Conservation (phyloP, 805 yeast species). For the Candida orba region DNA sequence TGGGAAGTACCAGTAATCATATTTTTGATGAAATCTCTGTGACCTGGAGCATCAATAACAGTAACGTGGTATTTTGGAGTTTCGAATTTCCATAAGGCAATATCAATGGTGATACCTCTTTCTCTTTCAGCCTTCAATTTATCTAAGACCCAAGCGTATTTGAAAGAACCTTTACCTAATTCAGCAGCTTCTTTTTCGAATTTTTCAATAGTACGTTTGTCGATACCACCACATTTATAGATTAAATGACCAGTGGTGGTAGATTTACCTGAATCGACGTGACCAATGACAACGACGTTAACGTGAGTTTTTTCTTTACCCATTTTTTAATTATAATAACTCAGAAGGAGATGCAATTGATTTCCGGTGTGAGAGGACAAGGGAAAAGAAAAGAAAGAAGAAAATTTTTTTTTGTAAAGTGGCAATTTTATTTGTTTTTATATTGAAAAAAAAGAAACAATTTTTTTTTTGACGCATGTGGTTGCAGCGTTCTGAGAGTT, state of each 20-base stretch:
- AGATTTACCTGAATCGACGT: slow-evolving; percentile 99
- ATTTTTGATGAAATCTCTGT: slow-evolving; percentile 94
- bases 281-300: slow-evolving; percentile 99
- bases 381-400: slow-evolving; percentile 12
- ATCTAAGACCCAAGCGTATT: slow-evolving; percentile 97
- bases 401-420: slow-evolving; percentile 2
- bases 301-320: slow-evolving; percentile 52
- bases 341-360: slow-evolving; percentile 30
- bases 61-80: slow-evolving; percentile 91
- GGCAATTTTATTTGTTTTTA: slow-evolving; percentile 4
- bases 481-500: background rate
- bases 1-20: slow-evolving; percentile 95
- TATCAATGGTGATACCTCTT: slow-evolving; percentile 93
- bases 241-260: slow-evolving; percentile 99
- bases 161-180: slow-evolving; percentile 94
- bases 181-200: slow-evolving; percentile 98
- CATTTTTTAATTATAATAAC: slow-evolving; percentile 16
- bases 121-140: slow-evolving; percentile 95
- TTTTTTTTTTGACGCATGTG: background rate
- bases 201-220: slow-evolving; percentile 96
- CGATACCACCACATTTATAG: slow-evolving; percentile 99
- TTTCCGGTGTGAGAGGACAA: slow-evolving; percentile 25
- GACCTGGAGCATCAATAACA: slow-evolving; percentile 93
- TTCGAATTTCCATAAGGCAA: slow-evolving; percentile 85
- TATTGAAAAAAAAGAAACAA: background rate